Percentiles rank a stretch among this genome's conserved stretches.
Evolutionary conservation across 192 early-diverging fungal genomes (phyloP).

Genomic region (Coemansia aciculifera): DNA sequence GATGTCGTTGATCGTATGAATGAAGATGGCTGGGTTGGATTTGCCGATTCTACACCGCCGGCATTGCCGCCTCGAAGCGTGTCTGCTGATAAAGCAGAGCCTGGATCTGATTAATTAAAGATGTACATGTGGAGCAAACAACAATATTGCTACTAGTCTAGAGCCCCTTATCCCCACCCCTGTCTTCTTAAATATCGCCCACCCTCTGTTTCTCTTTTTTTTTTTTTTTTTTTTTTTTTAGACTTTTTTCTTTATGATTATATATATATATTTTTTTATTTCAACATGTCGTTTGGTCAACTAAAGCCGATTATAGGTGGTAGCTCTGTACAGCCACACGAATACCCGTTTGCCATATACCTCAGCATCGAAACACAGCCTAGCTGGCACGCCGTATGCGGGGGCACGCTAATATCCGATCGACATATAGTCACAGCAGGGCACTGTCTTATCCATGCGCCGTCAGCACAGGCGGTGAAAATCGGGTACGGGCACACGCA

Average conservation of each 20-base stretch:
- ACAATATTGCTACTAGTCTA: not conserved
- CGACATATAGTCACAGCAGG: constrained; percentile 50
- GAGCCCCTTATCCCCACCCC: not conserved
- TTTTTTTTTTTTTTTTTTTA: not conserved
- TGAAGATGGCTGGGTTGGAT: not conserved
- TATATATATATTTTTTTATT: not conserved
- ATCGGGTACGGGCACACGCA: constrained; percentile 33
- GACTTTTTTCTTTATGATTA: not conserved
- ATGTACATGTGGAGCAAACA: not conserved
- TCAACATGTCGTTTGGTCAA: constrained; percentile 38
- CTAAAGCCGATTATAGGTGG: constrained; percentile 49
- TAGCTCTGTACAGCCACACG: constrained; percentile 14
- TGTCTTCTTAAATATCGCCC: not conserved
- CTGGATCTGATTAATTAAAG: not conserved
- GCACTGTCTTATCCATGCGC: constrained; percentile 45
- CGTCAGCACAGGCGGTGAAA: constrained; percentile 6
- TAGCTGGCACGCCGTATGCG: constrained; percentile 49
- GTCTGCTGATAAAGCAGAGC: not conserved
- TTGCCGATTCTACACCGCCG: not conserved
- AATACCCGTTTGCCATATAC: constrained; percentile 49
- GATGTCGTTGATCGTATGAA: constrained; percentile 33
- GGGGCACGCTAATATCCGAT: constrained; percentile 41
- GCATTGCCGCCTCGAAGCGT: not conserved
- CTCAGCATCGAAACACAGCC: constrained; percentile 42
- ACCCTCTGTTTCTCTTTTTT: no score